These are phyloP conservation scores for Didymella keratinophila DNA, from an alignment of 2,329 filamentous ascomycete species.

Conservation along the genomic window DNA sequence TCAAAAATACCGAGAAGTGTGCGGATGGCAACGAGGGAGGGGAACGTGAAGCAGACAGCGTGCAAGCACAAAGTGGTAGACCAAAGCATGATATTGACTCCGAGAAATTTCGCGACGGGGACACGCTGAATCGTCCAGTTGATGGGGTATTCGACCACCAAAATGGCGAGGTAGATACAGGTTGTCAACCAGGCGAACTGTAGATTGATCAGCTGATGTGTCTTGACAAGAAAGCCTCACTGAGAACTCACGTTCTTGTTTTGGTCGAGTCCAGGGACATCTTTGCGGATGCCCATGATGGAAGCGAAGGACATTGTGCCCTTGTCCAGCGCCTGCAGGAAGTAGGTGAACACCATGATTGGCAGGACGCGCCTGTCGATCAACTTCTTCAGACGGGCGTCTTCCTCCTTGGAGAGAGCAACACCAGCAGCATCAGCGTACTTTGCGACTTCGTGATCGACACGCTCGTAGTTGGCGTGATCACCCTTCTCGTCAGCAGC, in stretches of 20 bases:
- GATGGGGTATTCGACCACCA: constrained; percentile 76
- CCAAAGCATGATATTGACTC: constrained; percentile 71
- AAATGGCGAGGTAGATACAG: constrained; percentile 75
- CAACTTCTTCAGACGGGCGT: constrained; percentile 66
- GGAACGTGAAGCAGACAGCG: constrained; percentile 67
- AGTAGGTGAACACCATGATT: constrained; percentile 78
- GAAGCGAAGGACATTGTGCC: constrained; percentile 69
- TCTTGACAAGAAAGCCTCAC: not conserved
- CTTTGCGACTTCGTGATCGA: constrained; percentile 75
- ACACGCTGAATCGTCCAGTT: constrained; percentile 70
- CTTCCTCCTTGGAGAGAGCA: constrained; percentile 67
- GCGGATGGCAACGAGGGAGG: constrained; percentile 66
- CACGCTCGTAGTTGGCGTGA: constrained; percentile 64
- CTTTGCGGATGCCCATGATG: constrained; percentile 66
- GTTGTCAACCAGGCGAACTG: constrained; percentile 76
- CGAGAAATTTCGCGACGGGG: constrained; percentile 72
- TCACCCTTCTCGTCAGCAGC: constrained; percentile 58
- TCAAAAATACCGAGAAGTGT: constrained; percentile 76
- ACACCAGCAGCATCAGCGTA: constrained; percentile 65
- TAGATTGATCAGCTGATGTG: not conserved
- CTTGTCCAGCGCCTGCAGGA: constrained; percentile 72
- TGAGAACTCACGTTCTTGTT: constrained; percentile 37
- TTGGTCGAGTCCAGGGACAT: constrained; percentile 43
- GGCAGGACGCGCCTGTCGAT: constrained; percentile 73
- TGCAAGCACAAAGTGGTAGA: constrained; percentile 67